phyloP scores from a whole-genome alignment of 129 eudicot species.

The Pittosporum tobira region DNA sequence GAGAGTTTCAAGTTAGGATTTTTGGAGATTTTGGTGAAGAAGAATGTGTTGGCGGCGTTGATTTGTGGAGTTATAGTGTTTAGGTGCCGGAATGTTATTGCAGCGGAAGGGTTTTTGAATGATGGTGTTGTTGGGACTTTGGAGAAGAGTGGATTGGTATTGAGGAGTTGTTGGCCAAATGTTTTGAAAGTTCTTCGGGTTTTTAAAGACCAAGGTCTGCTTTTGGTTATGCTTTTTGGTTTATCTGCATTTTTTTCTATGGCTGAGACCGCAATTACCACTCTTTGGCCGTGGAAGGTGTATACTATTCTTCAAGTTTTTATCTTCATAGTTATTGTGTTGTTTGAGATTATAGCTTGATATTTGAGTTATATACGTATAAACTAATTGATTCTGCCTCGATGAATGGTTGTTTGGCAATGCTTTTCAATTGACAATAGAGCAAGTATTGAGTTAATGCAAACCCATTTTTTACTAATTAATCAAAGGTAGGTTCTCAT shows the following conservation, averaged over 20 bases:
- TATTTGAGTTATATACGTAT: not conserved
- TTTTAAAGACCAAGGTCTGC: conserved; percentile 72
- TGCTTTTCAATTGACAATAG: not conserved
- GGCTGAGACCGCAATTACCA: conserved; percentile 97
- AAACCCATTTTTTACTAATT: too few species aligned
- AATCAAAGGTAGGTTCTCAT: too few species aligned
- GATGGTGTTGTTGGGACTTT: conserved; percentile 29
- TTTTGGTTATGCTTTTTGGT: conserved; percentile 65
- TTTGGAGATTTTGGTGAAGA: conserved; percentile 30
- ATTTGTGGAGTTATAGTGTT: conserved; percentile 47
- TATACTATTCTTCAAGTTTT: not conserved
- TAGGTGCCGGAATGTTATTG: conserved; percentile 44
- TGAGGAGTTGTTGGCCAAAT: conserved; percentile 56
- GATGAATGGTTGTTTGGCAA: not conserved
- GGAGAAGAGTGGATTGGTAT: conserved; percentile 46
- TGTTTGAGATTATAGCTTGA: not conserved
- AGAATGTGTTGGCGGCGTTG: conserved; percentile 44
- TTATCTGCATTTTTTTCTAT: conserved; percentile 91
- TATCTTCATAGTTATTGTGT: not conserved
- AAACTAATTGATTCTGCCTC: not conserved
- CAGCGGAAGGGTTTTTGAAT: conserved; percentile 49
- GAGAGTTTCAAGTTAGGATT: conserved; percentile 11
- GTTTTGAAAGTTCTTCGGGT: conserved; percentile 62
- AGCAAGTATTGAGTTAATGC: not conserved
- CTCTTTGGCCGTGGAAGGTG: conserved; percentile 99